Evolutionary conservation across 2,329 filamentous ascomycete species (phyloP).

Genomic region (Periglandula ipomoeae): DNA sequence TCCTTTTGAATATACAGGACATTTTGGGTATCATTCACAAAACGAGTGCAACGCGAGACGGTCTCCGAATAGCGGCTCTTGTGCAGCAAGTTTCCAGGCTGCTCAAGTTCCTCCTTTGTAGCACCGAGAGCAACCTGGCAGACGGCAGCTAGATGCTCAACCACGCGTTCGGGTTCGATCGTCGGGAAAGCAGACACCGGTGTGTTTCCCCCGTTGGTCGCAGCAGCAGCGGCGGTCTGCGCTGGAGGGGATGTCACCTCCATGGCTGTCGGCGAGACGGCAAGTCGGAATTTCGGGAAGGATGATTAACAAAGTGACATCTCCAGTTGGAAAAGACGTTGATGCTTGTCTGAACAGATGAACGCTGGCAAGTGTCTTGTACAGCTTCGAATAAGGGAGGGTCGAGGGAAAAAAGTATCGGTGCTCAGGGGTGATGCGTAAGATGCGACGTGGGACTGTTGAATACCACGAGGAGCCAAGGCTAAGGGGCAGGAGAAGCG

Average conservation of each 20-base stretch:
- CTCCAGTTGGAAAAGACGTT: not conserved
- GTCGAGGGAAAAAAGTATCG: not conserved
- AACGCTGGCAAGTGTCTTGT: not conserved
- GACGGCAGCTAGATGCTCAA: constrained; percentile 63
- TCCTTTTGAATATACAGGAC: constrained; percentile 91
- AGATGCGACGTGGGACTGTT: not conserved
- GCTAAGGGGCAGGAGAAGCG: not conserved
- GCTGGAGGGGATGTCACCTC: constrained; percentile 41
- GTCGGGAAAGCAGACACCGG: constrained; percentile 37
- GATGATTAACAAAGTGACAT: constrained; percentile 2
- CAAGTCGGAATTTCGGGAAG: not conserved
- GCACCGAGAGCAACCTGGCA: constrained; percentile 68
- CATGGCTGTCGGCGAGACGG: constrained; percentile 28
- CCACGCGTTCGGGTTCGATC: constrained; percentile 58
- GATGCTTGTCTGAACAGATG: not conserved
- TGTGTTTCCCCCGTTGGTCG: constrained; percentile 28
- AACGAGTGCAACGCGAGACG: constrained; percentile 76
- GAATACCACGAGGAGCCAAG: not conserved
- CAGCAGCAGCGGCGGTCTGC: constrained; percentile 32
- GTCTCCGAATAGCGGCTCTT: constrained; percentile 66
- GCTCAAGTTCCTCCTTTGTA: constrained; percentile 68
- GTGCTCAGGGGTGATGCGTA: not conserved
- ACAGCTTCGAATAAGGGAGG: not conserved
- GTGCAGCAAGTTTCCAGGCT: constrained; percentile 74
- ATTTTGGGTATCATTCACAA: constrained; percentile 79